A percentile compares a stretch with the other conserved stretches of the same genome.
These are phyloP conservation scores for Biscogniauxia mediterranea DNA, from an alignment of 2,329 filamentous ascomycete genomes.

Conservation along the genomic window DNA sequence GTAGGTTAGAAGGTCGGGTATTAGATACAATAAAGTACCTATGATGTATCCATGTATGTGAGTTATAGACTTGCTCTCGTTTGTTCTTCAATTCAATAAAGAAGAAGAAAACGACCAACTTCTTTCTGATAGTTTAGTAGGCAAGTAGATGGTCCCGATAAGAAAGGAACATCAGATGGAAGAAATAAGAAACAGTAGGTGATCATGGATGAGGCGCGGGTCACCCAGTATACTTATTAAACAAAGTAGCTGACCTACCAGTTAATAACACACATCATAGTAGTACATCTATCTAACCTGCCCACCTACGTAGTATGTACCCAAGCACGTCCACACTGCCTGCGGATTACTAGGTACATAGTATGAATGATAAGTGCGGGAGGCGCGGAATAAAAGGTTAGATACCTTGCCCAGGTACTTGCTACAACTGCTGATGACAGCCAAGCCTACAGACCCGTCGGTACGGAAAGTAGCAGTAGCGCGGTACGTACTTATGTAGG, in stretches of 20 bases:
- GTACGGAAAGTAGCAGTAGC: not conserved
- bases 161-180: no score
- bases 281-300: no score
- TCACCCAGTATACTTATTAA: not conserved
- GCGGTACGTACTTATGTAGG: not conserved
- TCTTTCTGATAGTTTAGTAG: not conserved
- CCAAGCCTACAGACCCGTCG: slow-evolving; percentile 12
- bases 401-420: no score
- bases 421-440: slow-evolving; percentile 14
- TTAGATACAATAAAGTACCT: not conserved
- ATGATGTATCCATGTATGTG: not conserved
- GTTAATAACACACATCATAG: not conserved
- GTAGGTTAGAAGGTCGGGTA: no score
- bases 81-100: not conserved
- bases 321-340: no score
- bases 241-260: not conserved
- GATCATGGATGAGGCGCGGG: not conserved
- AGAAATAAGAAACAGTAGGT: no score
- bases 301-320: not conserved
- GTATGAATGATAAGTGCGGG: not conserved
- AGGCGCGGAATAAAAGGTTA: not conserved
- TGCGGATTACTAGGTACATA: no score
- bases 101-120: not conserved
- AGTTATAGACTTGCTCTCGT: not conserved
- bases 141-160: no score